Evolutionary conservation across 495 filamentous ascomycete genomes (phyloP).

Genomic region (Aspergillus asperescens): DNA sequence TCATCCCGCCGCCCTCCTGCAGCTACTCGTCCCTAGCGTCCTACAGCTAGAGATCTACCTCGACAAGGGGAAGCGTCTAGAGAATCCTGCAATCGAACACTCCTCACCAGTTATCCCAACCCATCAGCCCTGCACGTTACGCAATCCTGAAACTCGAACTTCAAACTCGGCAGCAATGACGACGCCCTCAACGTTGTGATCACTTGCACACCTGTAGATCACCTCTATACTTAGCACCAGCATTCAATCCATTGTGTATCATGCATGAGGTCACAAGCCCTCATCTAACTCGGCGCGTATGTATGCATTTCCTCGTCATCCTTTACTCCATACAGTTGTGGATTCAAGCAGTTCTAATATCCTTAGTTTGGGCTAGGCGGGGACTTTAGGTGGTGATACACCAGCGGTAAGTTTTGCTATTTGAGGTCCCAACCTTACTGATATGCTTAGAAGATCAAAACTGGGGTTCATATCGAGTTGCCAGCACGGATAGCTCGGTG

Average conservation of each 20-base stretch:
- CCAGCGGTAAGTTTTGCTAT: constrained; percentile 6
- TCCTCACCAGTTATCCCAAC: background rate
- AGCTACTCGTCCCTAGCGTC: no score
- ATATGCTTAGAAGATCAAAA: no score
- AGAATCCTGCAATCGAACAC: background rate
- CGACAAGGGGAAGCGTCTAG: background rate
- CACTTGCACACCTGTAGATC: constrained; percentile 3
- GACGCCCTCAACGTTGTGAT: background rate
- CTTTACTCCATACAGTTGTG: background rate
- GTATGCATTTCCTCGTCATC: background rate
- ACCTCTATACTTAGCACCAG: background rate
- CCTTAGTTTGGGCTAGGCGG: background rate
- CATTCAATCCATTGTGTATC: constrained; percentile 11
- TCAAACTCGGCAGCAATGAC: background rate
- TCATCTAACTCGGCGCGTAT: constrained; percentile 8
- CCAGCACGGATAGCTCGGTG: constrained; percentile 12
- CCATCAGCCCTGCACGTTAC: background rate
- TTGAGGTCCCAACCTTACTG: background rate
- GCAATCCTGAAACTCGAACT: background rate
- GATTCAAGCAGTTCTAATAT: background rate
- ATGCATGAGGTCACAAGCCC: constrained; percentile 7
- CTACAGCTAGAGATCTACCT: background rate
- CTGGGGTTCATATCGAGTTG: no score
- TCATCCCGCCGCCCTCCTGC: background rate
- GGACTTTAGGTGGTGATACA: constrained; percentile 4